phyloP scores from a whole-genome alignment of 1,284 basidiomycete genomes.

The Trametes pubescens region DNA sequence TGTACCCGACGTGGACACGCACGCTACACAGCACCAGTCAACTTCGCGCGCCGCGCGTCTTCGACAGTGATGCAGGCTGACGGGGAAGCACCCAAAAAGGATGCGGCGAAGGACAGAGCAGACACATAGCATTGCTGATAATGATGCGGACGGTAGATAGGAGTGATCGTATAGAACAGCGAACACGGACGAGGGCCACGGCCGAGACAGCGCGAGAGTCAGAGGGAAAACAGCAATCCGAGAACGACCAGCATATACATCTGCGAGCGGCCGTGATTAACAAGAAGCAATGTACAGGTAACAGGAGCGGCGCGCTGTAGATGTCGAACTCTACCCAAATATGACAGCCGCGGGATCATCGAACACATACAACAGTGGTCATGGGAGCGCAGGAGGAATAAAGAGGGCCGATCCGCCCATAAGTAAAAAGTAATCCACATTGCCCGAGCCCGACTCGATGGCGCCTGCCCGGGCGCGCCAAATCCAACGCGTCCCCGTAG shows the following conservation, averaged over 20 bases:
- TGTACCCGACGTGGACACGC: too few species aligned
- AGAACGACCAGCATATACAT: background rate
- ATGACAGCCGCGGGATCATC: slow-evolving; percentile 1
- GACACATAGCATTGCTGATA: slow-evolving; percentile 12
- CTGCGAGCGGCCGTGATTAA: background rate
- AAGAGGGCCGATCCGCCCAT: background rate
- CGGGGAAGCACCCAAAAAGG: background rate
- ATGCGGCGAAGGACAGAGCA: background rate
- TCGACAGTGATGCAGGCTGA: background rate
- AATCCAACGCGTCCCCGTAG: background rate
- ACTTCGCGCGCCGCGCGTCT: background rate
- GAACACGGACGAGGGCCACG: background rate
- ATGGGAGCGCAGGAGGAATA: background rate
- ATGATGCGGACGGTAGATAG: slow-evolving; percentile 7
- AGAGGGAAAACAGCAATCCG: background rate
- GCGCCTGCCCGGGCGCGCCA: background rate
- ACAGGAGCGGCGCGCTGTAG: background rate
- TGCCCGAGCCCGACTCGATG: background rate
- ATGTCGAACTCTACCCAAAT: background rate
- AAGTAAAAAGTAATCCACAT: background rate
- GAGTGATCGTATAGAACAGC: background rate
- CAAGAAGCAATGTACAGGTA: background rate
- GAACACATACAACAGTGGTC: background rate
- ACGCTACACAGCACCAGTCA: background rate
- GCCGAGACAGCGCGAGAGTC: slow-evolving; percentile 7